Evolutionary conservation across 495 filamentous ascomycete genomes (phyloP).

Genomic region (Aspergillus cavernicola): DNA sequence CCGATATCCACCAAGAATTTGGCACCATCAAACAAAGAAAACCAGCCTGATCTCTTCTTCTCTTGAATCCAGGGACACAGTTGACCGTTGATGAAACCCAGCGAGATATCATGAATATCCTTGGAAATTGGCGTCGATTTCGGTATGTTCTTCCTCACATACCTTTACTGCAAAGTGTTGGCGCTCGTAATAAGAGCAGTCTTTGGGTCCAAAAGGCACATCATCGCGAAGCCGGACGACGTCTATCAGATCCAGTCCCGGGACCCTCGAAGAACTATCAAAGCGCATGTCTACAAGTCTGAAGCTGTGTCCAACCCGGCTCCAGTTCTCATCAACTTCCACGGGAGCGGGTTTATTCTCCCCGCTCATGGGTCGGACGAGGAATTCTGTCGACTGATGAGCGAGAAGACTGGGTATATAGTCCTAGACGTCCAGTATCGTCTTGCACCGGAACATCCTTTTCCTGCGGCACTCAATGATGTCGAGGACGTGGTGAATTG

Average conservation of each 20-base stretch:
- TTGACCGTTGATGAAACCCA: too few relatives aligned
- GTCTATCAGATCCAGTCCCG: constrained; percentile 39
- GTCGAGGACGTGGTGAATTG: constrained; percentile 45
- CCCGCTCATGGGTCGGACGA: constrained; percentile 42
- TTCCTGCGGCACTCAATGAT: constrained; percentile 73
- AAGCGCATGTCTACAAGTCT: constrained; percentile 42
- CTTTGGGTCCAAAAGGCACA: neutral
- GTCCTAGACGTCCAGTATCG: constrained; percentile 65
- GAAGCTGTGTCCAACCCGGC: constrained; percentile 19
- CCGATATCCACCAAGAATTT: too few relatives aligned
- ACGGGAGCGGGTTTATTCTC: constrained; percentile 42
- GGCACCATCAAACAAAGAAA: too few relatives aligned
- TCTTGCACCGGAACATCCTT: constrained; percentile 72
- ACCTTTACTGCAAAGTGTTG: constrained; percentile 26
- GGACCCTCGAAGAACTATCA: constrained; percentile 40
- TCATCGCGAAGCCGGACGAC: constrained; percentile 29
- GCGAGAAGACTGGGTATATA: constrained; percentile 32
- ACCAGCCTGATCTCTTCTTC: too few relatives aligned
- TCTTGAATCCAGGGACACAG: too few relatives aligned
- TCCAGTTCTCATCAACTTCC: constrained; percentile 44
- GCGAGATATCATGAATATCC: neutral
- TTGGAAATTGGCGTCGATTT: neutral
- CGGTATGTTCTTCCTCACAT: constrained; percentile 21
- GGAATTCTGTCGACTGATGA: constrained; percentile 37
- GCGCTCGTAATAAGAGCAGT: constrained; percentile 18